Conservation (phyloP, 768 basidiomycete species). For the Neoboletus subvelutipes region DNA sequence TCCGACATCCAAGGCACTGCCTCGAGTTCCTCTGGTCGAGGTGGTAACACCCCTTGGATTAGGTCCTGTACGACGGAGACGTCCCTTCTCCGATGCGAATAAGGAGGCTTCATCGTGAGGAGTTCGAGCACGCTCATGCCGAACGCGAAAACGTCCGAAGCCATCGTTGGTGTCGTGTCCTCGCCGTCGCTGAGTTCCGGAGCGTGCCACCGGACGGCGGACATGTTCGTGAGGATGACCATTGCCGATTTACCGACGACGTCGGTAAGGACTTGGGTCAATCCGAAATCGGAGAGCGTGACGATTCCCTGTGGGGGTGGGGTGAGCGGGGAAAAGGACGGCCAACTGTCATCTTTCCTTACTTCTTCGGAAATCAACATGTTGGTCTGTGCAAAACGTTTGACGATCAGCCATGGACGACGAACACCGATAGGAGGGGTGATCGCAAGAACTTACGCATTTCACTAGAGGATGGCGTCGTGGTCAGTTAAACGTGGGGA, state of each 20-base stretch:
- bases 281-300: conserved; percentile 62
- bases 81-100: conserved; percentile 48
- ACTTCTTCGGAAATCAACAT: conserved; percentile 56
- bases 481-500: not conserved
- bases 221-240: conserved; percentile 44
- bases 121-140: conserved; percentile 63
- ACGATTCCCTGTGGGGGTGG: conserved; percentile 43
- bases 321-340: not conserved
- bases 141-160: conserved; percentile 56
- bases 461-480: conserved; percentile 42
- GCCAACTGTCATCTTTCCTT: not conserved
- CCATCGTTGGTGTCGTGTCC: conserved; percentile 41
- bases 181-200: conserved; percentile 56
- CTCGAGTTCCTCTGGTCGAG: conserved; percentile 38
- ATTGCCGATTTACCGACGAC: conserved; percentile 50
- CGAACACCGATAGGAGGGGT: not conserved
- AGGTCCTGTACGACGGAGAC: conserved; percentile 50
- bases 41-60: conserved; percentile 39
- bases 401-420: conserved; percentile 5
- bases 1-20: conserved; percentile 44
- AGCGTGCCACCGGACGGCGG: conserved; percentile 58
- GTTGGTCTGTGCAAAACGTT: conserved; percentile 42
- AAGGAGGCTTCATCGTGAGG: conserved; percentile 51
- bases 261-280: conserved; percentile 60
- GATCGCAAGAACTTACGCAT: conserved; percentile 45